phyloP scores from a whole-genome alignment of 116 monocot genomes.

The Trichopus zeylanicus region DNA sequence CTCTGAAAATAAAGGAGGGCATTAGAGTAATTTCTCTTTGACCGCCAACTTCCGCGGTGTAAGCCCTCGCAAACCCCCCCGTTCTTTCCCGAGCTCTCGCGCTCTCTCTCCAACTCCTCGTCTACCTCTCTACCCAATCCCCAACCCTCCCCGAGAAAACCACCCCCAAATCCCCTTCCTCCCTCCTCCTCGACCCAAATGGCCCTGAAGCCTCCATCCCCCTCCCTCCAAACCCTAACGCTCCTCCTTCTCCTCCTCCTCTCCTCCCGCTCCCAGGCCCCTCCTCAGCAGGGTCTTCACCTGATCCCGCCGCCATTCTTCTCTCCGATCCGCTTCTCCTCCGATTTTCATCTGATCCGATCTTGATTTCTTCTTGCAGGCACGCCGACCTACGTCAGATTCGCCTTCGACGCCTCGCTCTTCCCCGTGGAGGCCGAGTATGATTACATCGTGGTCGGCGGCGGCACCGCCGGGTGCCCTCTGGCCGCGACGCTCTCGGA shows the following conservation, averaged over 20 bases:
- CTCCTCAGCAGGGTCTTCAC: constrained; percentile 12
- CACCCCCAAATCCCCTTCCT: background rate
- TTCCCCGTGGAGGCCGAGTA: constrained; percentile 59
- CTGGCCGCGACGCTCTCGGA: constrained; percentile 79
- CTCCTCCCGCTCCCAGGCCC: constrained; percentile 5
- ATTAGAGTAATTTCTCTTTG: too few species aligned
- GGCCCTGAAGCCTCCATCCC: background rate
- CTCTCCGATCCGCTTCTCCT: background rate
- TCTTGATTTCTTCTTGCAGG: background rate
- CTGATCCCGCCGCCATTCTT: background rate
- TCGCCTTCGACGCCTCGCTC: constrained; percentile 57
- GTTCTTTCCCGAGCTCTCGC: too few species aligned
- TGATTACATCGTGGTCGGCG: constrained; percentile 91
- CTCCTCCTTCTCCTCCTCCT: constrained; percentile 4
- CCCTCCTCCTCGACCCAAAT: constrained; percentile 9
- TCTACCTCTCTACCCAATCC: too few species aligned
- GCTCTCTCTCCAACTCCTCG: too few species aligned
- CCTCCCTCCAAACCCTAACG: background rate
- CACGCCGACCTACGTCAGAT: constrained; percentile 34
- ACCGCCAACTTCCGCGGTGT: too few species aligned
- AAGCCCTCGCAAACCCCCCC: too few species aligned
- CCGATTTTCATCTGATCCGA: constrained; percentile 3
- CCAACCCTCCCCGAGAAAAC: too few species aligned
- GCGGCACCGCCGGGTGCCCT: constrained; percentile 82
- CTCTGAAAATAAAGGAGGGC: too few species aligned